These are phyloP conservation scores for Sinapis alba DNA, from an alignment of 441 rosid species.

Conservation along the genomic window DNA sequence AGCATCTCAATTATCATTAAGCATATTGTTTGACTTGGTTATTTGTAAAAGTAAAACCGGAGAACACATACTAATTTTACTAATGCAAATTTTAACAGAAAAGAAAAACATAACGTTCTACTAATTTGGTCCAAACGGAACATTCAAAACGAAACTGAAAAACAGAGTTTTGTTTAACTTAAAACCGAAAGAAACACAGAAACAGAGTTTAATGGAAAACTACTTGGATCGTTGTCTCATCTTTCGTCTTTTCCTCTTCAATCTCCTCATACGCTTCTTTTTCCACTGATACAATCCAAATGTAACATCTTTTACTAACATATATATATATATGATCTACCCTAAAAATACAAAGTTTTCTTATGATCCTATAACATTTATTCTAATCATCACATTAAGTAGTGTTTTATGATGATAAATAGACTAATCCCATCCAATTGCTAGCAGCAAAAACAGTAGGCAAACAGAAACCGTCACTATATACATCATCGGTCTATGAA, in stretches of 20 bases:
- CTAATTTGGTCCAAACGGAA: constrained; percentile 14
- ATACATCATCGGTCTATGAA: neutral
- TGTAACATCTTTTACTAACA: neutral
- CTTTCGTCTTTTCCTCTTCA: constrained; percentile 49
- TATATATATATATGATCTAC: too few species aligned
- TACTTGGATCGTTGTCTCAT: constrained; percentile 49
- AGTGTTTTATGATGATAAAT: neutral
- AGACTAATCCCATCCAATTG: neutral
- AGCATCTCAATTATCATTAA: neutral
- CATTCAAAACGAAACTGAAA: neutral
- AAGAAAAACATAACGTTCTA: neutral
- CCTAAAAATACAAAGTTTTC: too few species aligned
- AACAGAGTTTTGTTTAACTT: neutral
- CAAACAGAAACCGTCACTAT: neutral
- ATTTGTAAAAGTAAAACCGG: neutral
- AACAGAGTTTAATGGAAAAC: neutral
- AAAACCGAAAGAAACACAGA: neutral
- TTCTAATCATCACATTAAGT: neutral
- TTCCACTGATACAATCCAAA: constrained; percentile 35
- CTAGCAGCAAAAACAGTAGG: neutral
- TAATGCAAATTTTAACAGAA: neutral
- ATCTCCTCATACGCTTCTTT: constrained; percentile 45
- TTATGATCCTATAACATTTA: too few species aligned
- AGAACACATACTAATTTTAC: neutral
- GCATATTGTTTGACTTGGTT: too few species aligned